phyloP scores from a whole-genome alignment of 2,329 filamentous ascomycete species.

The Akanthomyces lecanii region DNA sequence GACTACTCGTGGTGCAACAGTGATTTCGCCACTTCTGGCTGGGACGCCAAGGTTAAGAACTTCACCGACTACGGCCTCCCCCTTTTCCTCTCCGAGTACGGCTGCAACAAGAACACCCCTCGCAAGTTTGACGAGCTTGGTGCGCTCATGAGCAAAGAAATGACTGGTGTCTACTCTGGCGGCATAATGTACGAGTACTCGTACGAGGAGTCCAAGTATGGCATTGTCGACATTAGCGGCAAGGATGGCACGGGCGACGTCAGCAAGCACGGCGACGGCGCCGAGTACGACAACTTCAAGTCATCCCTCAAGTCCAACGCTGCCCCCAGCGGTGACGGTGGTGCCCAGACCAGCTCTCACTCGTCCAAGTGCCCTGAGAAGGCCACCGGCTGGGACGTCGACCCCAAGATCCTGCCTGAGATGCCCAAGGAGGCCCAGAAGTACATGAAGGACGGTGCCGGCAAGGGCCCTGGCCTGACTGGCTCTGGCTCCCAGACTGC shows the following conservation, averaged over 20 bases:
- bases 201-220: constrained; percentile 72
- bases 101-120: constrained; percentile 71
- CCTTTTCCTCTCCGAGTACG: constrained; percentile 93
- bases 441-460: constrained; percentile 52
- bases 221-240: constrained; percentile 65
- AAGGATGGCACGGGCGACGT: constrained; percentile 40
- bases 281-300: constrained; percentile 58
- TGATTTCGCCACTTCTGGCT: constrained; percentile 67
- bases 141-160: constrained; percentile 74
- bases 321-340: constrained; percentile 47
- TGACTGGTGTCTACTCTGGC: constrained; percentile 89
- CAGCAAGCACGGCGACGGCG: constrained; percentile 40
- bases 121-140: constrained; percentile 77
- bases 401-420: constrained; percentile 45
- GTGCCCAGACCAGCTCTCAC: constrained; percentile 45
- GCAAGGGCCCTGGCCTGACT: constrained; percentile 48
- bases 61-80: constrained; percentile 83
- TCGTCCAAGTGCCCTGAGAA: constrained; percentile 46
- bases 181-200: constrained; percentile 96
- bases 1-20: constrained; percentile 85
- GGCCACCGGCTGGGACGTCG: constrained; percentile 48
- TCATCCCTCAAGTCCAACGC: constrained; percentile 46
- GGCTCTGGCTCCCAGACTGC: constrained; percentile 53
- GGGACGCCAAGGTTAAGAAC: constrained; percentile 83
- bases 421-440: constrained; percentile 48